These are phyloP conservation scores for Mucor circinelloides DNA, from an alignment of 371 early-diverging fungal genomes.

Conservation along the genomic window DNA sequence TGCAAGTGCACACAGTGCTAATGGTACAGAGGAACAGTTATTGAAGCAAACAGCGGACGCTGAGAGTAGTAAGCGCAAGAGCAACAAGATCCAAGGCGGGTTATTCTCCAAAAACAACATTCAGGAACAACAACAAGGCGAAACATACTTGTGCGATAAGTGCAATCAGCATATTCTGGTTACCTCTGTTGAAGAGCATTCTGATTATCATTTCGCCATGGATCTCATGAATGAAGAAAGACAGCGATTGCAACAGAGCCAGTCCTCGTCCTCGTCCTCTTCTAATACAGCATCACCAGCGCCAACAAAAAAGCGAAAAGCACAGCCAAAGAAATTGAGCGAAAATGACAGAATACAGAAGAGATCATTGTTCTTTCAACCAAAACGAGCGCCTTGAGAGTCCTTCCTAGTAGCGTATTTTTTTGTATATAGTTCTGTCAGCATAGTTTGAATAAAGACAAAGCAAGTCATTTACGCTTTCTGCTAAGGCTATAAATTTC, in stretches of 20 bases:
- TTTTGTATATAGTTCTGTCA: not conserved
- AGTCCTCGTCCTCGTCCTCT: not conserved
- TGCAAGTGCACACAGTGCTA: not conserved
- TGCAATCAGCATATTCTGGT: constrained; percentile 34
- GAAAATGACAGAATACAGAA: not conserved
- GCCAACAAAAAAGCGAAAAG: constrained; percentile 1
- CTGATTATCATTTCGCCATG: constrained; percentile 56
- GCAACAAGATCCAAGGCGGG: not conserved
- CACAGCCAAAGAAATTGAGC: not conserved
- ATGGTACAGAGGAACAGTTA: not conserved
- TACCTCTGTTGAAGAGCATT: constrained; percentile 40
- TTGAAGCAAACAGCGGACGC: not conserved
- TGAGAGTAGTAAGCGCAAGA: not conserved
- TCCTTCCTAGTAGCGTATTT: not conserved
- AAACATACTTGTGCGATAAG: constrained; percentile 33
- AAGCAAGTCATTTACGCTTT: not conserved
- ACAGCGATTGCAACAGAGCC: not conserved
- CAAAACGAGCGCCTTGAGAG: not conserved
- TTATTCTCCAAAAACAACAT: not conserved
- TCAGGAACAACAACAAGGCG: not conserved
- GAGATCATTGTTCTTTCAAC: constrained; percentile 4
- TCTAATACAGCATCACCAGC: not conserved
- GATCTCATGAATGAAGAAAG: constrained; percentile 26
- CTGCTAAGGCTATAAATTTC: no score
- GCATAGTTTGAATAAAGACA: not conserved